Evolutionary conservation across 176 grass and related monocot species (phyloP), one percentile per base, ranked within the genome.

Genomic region (Cymbopogon citratus): DNA sequence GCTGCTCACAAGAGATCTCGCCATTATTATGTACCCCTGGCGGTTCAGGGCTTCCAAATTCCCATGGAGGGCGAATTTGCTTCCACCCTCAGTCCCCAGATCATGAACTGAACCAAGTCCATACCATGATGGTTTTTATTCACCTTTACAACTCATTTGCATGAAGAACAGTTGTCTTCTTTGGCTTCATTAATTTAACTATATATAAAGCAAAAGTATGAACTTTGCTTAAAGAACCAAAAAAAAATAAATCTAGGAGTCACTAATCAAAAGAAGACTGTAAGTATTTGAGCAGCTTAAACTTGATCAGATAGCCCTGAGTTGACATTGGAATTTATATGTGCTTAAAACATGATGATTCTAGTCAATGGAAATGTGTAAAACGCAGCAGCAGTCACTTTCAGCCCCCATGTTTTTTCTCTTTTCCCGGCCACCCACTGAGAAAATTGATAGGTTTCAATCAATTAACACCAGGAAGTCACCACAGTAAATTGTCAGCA

Each of bases 361-460:
- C 19, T 25, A 75, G n/a, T 43, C 39, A 41, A 71, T 71, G 24
- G 38, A 72, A 81, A 62, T n/a, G 41, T 11, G 26, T 12, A 24
- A 74, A 63, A 62, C 34, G 56, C 38, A 78, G 70, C 48, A 67
- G 26, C 13, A 75, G 28, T 26, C 28, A 45, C 51, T 68, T 78
- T 63, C 9, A 61, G n/a, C 14, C 25, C 8, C 24, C 34, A 45
- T 12, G 14, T 46, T 49, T 74, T 64, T 9, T 70, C 52, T 54
- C 49, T 52, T 59, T 52, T 28, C 79, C 43, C 39, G 6, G 46
- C 31, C 43, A 68, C 38, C 71, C 14, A 46, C 39, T 46, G 15
- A 63, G 29, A 57, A 69, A 51, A 82, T 71, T 40, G 66, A 81
- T 77, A 62, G 6, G n/a, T 52, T 48, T 87, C 14, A 38, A 63